Base-by-base conservation (phyloP, 805 yeast species). In the Yarrowia bubula region DNA sequence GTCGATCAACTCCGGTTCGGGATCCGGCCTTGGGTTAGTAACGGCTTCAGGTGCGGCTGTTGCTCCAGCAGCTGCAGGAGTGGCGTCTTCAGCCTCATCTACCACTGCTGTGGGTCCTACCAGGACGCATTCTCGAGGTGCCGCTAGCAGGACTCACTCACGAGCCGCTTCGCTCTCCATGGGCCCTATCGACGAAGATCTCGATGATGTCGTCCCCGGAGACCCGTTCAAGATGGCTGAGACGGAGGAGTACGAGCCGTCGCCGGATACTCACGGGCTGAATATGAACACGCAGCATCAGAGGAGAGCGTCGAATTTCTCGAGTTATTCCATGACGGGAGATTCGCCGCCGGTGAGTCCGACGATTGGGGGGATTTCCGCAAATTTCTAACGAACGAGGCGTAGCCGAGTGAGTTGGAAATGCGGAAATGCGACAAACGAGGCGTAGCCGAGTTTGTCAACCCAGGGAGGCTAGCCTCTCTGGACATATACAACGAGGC, bases 261-360 rank as follows among this genome's bases (percentile, higher is more conserved):
- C 61, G 1, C 61, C 61, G 2, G 47, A 55, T 31, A 55, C 61
- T 10, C 61, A 55, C 6, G 61, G 61, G 2, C 31, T 55, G 37
- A 32, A 28, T 38, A 55, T 55, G 46, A 39, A 55, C 31, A 39
- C 47, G 4, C 17, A 31, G 8, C 47, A 39, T 17, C 37, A 46
- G 2, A 37, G 61, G 15, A 22, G 61, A 4, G 31, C 47, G 15
- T 55, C 61, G 28, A 55, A 37, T 37, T 41, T 39, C 8, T 55
- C 61, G 38, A 55, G 31, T 38, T 55, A 39, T 41, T 55, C 61
- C 18, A 28, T 41, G 17, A 9, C 47, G 15, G 47, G 61, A 11
- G 61, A 55, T 11, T 55, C 61, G 15, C 61, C 61, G 10, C 61
- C 61, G 7, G 61, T 55, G 2, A 38, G 46, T 31, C 61, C 61